Percentiles rank a stretch among this genome's conserved stretches.
Evolutionary conservation across 2,329 filamentous ascomycete species (phyloP).

Genomic region (Exophiala spinifera): DNA sequence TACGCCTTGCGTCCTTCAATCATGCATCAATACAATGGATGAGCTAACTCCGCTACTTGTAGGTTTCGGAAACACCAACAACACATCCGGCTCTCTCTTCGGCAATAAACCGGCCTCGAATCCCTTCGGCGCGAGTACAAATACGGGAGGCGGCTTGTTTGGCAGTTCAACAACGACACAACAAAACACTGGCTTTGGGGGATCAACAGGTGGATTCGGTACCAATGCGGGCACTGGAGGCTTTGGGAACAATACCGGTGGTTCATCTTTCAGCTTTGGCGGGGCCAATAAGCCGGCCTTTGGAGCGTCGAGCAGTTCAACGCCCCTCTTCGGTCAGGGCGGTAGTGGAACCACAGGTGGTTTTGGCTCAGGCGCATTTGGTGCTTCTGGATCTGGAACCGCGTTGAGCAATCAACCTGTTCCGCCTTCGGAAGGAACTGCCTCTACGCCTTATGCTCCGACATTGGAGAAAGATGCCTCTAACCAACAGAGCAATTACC

Average conservation of each 20-base stretch:
- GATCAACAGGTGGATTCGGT: constrained; percentile 24
- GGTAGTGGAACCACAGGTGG: constrained; percentile 27
- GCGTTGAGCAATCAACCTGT: constrained; percentile 39
- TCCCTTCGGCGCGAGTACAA: constrained; percentile 26
- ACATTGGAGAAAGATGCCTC: constrained; percentile 46
- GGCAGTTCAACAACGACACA: constrained; percentile 19
- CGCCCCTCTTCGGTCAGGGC: constrained; percentile 27
- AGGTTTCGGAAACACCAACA: constrained; percentile 24
- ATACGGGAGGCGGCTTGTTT: constrained; percentile 26
- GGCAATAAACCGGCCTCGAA: constrained; percentile 26
- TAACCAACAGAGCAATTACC: constrained; percentile 42
- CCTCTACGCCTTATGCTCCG: constrained; percentile 44
- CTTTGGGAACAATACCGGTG: constrained; percentile 32
- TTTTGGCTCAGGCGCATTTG: constrained; percentile 42
- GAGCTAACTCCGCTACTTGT: constrained; percentile 7
- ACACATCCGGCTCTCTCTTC: constrained; percentile 23
- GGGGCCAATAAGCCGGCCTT: constrained; percentile 46
- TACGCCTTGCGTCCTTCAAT: background rate
- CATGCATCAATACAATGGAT: background rate
- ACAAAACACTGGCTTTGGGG: constrained; percentile 21
- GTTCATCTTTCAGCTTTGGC: constrained; percentile 44
- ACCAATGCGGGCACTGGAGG: constrained; percentile 21
- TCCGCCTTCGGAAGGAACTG: constrained; percentile 45
- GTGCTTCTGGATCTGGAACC: constrained; percentile 38
- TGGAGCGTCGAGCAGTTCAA: constrained; percentile 35